Evolutionary conservation across 2,329 filamentous ascomycete genomes (phyloP), one percentile per base, ranked within the genome.

Genomic region (Aspergillus arachidicola): DNA sequence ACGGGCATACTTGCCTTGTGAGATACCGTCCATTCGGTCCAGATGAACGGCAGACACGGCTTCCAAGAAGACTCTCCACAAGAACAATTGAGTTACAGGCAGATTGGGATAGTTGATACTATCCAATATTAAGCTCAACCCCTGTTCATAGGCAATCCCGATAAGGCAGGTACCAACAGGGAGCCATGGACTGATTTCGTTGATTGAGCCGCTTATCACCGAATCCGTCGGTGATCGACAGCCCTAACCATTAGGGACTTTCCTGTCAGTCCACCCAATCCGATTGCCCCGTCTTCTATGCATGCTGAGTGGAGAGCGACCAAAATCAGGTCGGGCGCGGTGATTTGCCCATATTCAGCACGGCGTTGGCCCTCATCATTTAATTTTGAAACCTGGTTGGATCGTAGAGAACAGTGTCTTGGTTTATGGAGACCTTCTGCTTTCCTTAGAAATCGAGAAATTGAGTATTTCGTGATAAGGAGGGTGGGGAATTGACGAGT

Each of bases 121-220:
- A 54, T 23, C n/a, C 11, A n/a, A 19, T 41, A n/a, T 19, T 23
- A n/a, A 23, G 34, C 51, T 55, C 30, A 19, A 36, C 16, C 10
- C 32, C 34, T 6, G 9, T 32, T 32, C 23, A 36, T 6, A 55
- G 32, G 23, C 12, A 26, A 4, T 7, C 51, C 51, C 30, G n/a
- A 54, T 32, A 30, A n/a, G 51, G 51, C 30, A 54, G 51, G 51
- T 54, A 34, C 51, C 32, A 14, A 21, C 19, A 54, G 32, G 4
- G 51, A 38, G 30, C 19, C 30, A 54, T 34, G 32, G n/a, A 38
- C 30, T 21, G 51, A 36, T 28, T 34, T 32, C 36, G 10, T 23
- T 38, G 51, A 55, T 55, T 55, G 32, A 55, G 51, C 51, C 34
- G 32, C 34, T 55, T 38, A 38, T 55, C 32, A 55, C 32, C n/a